Conservation (phyloP, 768 basidiomycete species). For the Boletus pseudo-olivaceus region DNA sequence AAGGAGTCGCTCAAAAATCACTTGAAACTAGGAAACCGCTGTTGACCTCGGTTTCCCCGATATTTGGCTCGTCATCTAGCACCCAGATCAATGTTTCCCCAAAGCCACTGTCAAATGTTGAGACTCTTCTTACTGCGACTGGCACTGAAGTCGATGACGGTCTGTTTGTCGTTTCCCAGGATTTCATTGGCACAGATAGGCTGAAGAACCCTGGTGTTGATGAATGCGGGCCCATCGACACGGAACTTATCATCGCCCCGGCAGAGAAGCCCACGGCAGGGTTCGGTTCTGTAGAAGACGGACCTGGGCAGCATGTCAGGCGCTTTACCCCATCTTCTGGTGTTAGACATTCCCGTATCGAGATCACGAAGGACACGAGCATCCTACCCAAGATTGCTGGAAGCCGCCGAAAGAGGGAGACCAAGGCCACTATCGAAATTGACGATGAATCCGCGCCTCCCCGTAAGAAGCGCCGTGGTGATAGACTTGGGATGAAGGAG, state of each 20-base stretch:
- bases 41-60: constrained; percentile 5
- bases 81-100: constrained; percentile 15
- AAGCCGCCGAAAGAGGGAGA: constrained; percentile 28
- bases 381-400: constrained; percentile 17
- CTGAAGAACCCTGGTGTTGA: not conserved
- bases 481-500: not conserved
- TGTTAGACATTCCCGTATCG: not conserved
- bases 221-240: not conserved
- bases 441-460: constrained; percentile 14
- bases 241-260: not conserved
- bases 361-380: constrained; percentile 1
- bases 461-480: constrained; percentile 21
- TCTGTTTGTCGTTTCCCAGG: not conserved
- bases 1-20: not conserved
- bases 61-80: constrained; percentile 10
- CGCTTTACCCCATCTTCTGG: not conserved
- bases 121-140: not conserved
- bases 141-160: not conserved
- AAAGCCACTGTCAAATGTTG: not conserved
- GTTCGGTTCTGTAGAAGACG: not conserved
- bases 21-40: not conserved
- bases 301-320: not conserved
- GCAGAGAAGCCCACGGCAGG: not conserved
- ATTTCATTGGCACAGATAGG: not conserved
- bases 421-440: constrained; percentile 3